Conservation (phyloP, 148 eudicot genomes). For the Fagopyrum tataricum region DNA sequence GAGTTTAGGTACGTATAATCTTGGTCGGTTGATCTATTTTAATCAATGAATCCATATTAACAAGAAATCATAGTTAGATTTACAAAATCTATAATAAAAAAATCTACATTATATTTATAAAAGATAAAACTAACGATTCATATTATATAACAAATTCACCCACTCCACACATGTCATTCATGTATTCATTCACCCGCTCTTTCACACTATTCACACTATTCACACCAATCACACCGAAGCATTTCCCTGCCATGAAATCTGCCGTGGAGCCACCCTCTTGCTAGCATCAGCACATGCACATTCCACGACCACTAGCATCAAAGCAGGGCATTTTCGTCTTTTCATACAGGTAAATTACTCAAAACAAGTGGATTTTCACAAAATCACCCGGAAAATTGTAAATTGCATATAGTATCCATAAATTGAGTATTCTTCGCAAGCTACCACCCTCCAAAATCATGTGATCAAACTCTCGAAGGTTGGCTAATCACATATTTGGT, state of each 20-base stretch:
- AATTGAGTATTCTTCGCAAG: no score
- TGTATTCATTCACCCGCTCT: not conserved
- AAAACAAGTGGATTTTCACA: no score
- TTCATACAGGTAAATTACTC: not conserved
- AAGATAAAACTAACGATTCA: not conserved
- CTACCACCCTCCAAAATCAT: no score
- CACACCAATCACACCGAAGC: not conserved
- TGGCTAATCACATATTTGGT: no score
- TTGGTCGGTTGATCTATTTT: no score
- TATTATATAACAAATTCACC: slow-evolving; percentile 4
- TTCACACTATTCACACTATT: not conserved
- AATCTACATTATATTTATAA: not conserved
- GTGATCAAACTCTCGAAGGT: no score
- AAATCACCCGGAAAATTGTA: no score
- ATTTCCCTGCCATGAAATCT: not conserved
- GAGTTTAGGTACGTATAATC: no score
- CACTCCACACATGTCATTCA: not conserved
- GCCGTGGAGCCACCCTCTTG: not conserved
- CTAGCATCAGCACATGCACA: not conserved
- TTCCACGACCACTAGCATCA: not conserved
- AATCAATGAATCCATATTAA: no score
- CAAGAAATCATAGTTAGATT: not conserved
- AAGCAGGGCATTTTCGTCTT: not conserved
- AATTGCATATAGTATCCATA: no score
- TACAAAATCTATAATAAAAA: not conserved